These are phyloP conservation scores for Pleurostoma richardsiae DNA, from an alignment of 2,329 filamentous ascomycete species.

Conservation along the genomic window DNA sequence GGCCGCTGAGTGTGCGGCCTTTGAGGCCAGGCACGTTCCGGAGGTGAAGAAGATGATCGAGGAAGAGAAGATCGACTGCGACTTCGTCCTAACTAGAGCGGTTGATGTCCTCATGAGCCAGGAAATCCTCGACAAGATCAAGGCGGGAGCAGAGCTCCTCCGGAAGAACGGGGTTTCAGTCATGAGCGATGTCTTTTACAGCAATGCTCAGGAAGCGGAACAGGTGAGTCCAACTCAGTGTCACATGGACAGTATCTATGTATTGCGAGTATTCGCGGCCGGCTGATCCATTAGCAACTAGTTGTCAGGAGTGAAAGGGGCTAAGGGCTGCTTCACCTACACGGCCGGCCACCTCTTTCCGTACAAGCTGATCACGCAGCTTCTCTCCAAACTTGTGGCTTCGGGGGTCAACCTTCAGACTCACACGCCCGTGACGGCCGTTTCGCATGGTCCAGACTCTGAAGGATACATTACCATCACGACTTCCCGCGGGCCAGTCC, in stretches of 20 bases:
- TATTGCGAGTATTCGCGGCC: neutral
- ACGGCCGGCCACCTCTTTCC: conserved; percentile 21
- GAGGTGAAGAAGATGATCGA: conserved; percentile 29
- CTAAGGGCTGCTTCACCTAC: conserved; percentile 24
- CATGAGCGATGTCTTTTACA: conserved; percentile 20
- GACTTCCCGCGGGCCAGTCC: conserved; percentile 12
- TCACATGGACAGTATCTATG: conserved; percentile 1
- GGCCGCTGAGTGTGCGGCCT: conserved; percentile 20
- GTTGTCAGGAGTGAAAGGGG: conserved; percentile 28
- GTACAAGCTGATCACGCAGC: conserved; percentile 23
- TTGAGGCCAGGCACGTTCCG: conserved; percentile 18
- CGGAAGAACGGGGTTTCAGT: conserved; percentile 17
- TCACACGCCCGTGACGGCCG: conserved; percentile 13
- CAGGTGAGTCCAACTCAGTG: conserved; percentile 11
- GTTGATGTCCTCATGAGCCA: conserved; percentile 30
- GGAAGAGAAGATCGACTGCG: conserved; percentile 34
- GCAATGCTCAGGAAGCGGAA: conserved; percentile 19
- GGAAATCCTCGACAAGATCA: conserved; percentile 12
- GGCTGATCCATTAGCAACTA: conserved; percentile 1
- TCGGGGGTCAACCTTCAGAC: conserved; percentile 21
- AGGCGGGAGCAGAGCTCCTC: conserved; percentile 22
- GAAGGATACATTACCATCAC: conserved; percentile 12
- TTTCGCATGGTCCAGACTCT: conserved; percentile 8
- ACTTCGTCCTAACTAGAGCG: conserved; percentile 33
- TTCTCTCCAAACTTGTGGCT: conserved; percentile 14